A percentile compares a stretch with the other conserved stretches of the same genome.
phyloP scores from a whole-genome alignment of 2,329 filamentous ascomycete genomes.

The Alternaria burnsii region DNA sequence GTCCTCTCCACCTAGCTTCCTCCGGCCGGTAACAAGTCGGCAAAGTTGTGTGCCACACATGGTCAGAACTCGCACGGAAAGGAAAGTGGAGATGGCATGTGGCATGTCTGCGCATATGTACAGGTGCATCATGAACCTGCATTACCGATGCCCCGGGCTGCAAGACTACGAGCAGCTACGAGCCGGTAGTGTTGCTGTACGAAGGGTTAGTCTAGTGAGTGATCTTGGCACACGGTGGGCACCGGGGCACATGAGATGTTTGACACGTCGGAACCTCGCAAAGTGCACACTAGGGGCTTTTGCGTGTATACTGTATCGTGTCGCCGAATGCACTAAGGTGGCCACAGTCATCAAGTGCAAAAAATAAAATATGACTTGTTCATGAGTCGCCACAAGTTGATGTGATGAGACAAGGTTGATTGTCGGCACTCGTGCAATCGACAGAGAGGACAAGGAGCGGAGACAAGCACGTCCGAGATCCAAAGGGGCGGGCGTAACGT shows the following conservation, averaged over 20 bases:
- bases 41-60: background rate
- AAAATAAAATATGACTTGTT: background rate
- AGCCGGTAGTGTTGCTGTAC: background rate
- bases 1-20: background rate
- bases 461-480: background rate
- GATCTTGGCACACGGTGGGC: background rate
- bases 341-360: background rate
- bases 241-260: background rate
- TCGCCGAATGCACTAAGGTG: background rate
- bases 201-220: background rate
- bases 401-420: background rate
- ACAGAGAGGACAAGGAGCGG: background rate
- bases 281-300: background rate
- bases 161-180: background rate
- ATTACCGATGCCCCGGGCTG: background rate
- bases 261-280: background rate
- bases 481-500: background rate
- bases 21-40: background rate
- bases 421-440: background rate
- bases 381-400: background rate
- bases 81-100: background rate
- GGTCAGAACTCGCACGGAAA: background rate
- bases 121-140: background rate
- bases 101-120: background rate
- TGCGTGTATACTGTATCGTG: background rate